phyloP scores from a whole-genome alignment of 805 yeast genomes.

The Candida hungchunana region DNA sequence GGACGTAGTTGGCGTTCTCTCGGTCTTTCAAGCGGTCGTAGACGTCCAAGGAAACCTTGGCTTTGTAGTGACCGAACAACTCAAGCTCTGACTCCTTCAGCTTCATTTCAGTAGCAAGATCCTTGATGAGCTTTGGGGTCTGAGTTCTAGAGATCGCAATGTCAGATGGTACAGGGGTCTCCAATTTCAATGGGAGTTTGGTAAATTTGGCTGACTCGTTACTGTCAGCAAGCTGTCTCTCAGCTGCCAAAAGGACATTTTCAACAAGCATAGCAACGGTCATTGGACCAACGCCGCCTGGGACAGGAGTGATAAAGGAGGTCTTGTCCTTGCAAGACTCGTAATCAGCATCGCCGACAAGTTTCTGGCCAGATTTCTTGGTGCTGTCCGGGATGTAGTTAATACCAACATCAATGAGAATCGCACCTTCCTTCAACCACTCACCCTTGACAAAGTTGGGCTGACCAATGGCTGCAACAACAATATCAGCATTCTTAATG shows the following conservation, averaged over 20 bases:
- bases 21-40: slow-evolving; percentile 58
- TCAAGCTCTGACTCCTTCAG: slow-evolving; percentile 65
- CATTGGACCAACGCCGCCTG: slow-evolving; percentile 94
- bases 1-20: slow-evolving; percentile 64
- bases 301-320: slow-evolving; percentile 76
- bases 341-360: slow-evolving; percentile 78
- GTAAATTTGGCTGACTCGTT: slow-evolving; percentile 29
- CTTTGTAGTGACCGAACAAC: slow-evolving; percentile 72
- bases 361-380: slow-evolving; percentile 62
- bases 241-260: slow-evolving; percentile 68
- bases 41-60: slow-evolving; percentile 63
- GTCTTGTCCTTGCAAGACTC: slow-evolving; percentile 52
- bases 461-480: slow-evolving; percentile 72
- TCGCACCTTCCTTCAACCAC: slow-evolving; percentile 65
- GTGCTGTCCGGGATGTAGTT: slow-evolving; percentile 65
- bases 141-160: slow-evolving; percentile 75
- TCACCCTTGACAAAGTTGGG: slow-evolving; percentile 69
- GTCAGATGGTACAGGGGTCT: slow-evolving; percentile 76
- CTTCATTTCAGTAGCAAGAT: slow-evolving; percentile 67
- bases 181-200: slow-evolving; percentile 54
- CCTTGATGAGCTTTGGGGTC: slow-evolving; percentile 63
- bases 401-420: slow-evolving; percentile 81
- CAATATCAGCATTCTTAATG: slow-evolving; percentile 65
- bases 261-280: slow-evolving; percentile 79
- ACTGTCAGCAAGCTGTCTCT: slow-evolving; percentile 33